Evolutionary conservation across 2,329 filamentous ascomycete genomes (phyloP).

Genomic region (Fusarium paranaense): DNA sequence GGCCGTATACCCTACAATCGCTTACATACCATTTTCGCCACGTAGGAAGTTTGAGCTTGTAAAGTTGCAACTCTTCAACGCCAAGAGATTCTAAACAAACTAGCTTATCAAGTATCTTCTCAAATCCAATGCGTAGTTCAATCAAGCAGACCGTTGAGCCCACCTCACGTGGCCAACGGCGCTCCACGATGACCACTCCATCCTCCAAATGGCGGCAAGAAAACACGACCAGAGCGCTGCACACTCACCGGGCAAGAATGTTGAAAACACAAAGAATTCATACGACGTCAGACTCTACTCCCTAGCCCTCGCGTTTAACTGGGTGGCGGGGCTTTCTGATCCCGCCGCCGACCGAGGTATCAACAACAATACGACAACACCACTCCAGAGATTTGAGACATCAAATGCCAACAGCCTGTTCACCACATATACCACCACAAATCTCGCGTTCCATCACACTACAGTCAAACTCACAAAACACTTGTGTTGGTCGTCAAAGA

Average conservation of each 20-base stretch:
- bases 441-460: background rate
- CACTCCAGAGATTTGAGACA: background rate
- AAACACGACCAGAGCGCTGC: background rate
- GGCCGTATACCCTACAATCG: background rate
- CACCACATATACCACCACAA: background rate
- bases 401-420: background rate
- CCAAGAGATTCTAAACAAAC: too few species aligned
- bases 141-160: background rate
- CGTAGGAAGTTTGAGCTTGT: background rate
- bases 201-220: background rate
- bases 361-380: background rate
- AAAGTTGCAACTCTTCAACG: background rate
- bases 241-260: background rate
- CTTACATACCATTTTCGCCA: background rate
- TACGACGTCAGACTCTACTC: too few species aligned
- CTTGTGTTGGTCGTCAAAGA: background rate
- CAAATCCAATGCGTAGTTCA: background rate
- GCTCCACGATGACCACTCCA: background rate
- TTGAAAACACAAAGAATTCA: background rate
- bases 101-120: background rate
- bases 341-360: background rate
- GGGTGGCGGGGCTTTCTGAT: background rate
- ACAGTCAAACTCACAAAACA: background rate
- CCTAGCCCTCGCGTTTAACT: background rate
- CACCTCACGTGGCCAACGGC: background rate